Conservation (phyloP, 345 rosid species). For the Syzygium aqueum region DNA sequence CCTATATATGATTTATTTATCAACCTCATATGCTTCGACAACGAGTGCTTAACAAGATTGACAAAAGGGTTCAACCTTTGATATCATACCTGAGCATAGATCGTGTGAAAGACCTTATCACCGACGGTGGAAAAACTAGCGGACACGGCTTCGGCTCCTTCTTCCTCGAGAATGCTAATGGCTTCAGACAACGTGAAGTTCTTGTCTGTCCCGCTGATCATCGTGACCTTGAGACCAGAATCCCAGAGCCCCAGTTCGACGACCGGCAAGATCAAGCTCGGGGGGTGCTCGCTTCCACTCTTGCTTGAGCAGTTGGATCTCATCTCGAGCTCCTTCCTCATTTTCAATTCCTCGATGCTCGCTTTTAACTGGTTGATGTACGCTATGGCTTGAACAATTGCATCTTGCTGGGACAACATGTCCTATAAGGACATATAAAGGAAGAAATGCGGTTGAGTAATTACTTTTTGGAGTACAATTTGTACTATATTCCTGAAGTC, state of each 20-base stretch:
- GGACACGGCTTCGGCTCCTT: slow-evolving; percentile 14
- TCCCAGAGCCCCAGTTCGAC: slow-evolving; percentile 2
- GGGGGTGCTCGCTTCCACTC: not conserved
- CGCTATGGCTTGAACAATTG: slow-evolving; percentile 25
- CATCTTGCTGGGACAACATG: slow-evolving; percentile 27
- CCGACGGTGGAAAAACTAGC: not conserved
- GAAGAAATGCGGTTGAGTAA: not conserved
- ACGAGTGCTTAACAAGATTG: not conserved
- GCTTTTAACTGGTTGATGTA: slow-evolving; percentile 32
- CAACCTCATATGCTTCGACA: not conserved
- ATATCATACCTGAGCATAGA: slow-evolving; percentile 4
- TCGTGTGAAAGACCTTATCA: slow-evolving; percentile 2
- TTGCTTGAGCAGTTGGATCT: not conserved
- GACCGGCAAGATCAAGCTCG: not conserved
- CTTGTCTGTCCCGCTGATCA: slow-evolving; percentile 7
- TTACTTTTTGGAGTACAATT: not conserved
- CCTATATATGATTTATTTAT: not conserved
- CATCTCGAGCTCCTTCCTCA: slow-evolving; percentile 18
- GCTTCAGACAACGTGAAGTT: slow-evolving; percentile 9
- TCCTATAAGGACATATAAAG: slow-evolving; percentile 2
- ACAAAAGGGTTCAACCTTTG: not conserved
- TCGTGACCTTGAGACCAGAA: slow-evolving; percentile 8
- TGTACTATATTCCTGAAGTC: not conserved
- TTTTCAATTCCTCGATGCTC: slow-evolving; percentile 25
- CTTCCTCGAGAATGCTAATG: slow-evolving; percentile 14